These are phyloP conservation scores for Hamamelis virginiana DNA, from an alignment of 164 flowering plant species.

Conservation along the genomic window DNA sequence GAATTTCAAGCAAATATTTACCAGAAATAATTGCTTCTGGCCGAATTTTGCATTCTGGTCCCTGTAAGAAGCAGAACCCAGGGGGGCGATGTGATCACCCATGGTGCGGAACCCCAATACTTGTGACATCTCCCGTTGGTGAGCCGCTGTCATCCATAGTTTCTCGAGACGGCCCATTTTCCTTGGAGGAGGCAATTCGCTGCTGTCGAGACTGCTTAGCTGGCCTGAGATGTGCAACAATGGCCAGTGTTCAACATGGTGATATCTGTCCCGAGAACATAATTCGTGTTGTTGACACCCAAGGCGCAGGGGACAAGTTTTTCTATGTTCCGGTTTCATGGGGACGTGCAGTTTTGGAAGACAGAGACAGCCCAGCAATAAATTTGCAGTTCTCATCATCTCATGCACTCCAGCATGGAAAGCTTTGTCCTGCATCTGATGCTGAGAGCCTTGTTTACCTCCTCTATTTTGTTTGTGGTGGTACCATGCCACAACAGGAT, in stretches of 20 bases:
- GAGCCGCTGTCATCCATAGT: conserved; percentile 50
- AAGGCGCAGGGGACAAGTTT: conserved; percentile 27
- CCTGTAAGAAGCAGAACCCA: conserved; percentile 51
- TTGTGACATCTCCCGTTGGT: conserved; percentile 74
- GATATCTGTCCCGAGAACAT: conserved; percentile 82
- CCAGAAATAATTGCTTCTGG: conserved; percentile 73
- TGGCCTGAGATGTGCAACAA: conserved; percentile 56
- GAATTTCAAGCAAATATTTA: conserved; percentile 57
- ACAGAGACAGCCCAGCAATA: conserved; percentile 74
- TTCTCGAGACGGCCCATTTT: conserved; percentile 45
- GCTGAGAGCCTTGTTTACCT: conserved; percentile 80
- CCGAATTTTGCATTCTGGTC: conserved; percentile 63
- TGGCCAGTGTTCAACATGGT: conserved; percentile 70
- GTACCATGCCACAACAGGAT: conserved; percentile 59
- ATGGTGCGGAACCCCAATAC: conserved; percentile 82
- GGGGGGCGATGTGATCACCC: conserved; percentile 72
- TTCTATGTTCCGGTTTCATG: conserved; percentile 47
- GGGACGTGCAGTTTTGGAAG: conserved; percentile 88
- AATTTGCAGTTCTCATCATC: conserved; percentile 81
- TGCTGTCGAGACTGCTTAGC: conserved; percentile 78
- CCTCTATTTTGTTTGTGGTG: conserved; percentile 61
- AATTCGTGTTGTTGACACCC: conserved; percentile 37
- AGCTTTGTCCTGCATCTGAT: conserved; percentile 78
- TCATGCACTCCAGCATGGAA: conserved; percentile 81
- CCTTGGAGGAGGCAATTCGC: conserved; percentile 55